Evolutionary conservation across 2,329 filamentous ascomycete species (phyloP).

Genomic region (Monascus ruber): DNA sequence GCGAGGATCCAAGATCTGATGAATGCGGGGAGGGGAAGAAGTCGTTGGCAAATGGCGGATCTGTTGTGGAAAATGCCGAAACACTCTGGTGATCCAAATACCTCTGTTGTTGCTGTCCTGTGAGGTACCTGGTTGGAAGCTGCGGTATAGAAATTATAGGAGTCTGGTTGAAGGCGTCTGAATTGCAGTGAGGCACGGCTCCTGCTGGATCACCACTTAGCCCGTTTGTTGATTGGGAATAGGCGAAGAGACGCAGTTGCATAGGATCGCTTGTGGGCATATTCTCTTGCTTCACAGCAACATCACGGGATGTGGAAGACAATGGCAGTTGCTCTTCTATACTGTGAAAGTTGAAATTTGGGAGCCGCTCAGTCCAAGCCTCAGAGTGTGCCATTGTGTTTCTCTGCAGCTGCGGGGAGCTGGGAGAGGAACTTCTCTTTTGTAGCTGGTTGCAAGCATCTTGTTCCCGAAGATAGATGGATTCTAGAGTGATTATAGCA

Average conservation of each 20-base stretch:
- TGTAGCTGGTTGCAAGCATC: slow-evolving; percentile 24
- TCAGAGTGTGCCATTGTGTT: slow-evolving; percentile 32
- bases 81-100: slow-evolving; percentile 21
- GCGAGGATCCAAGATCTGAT: slow-evolving; percentile 26
- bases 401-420: slow-evolving; percentile 38
- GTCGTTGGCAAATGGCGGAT: slow-evolving; percentile 26
- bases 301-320: slow-evolving; percentile 36
- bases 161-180: slow-evolving; percentile 21
- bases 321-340: slow-evolving; percentile 32
- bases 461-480: slow-evolving; percentile 28
- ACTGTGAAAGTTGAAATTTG: slow-evolving; percentile 41
- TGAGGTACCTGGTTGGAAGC: slow-evolving; percentile 16
- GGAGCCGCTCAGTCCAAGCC: slow-evolving; percentile 43
- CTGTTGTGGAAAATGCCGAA: slow-evolving; percentile 20
- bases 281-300: slow-evolving; percentile 28
- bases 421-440: slow-evolving; percentile 37
- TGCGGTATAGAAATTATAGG: slow-evolving; percentile 24
- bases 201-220: slow-evolving; percentile 15
- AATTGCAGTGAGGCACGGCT: slow-evolving; percentile 21
- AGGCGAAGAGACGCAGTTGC: slow-evolving; percentile 13
- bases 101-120: slow-evolving; percentile 21
- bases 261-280: slow-evolving; percentile 18
- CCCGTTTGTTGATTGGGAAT: slow-evolving; percentile 29
- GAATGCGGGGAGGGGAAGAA: slow-evolving; percentile 29
- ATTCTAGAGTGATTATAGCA: slow-evolving; percentile 26